These are phyloP conservation scores for Hymenoscyphus albidus DNA, from an alignment of 2,329 filamentous ascomycete genomes.

Conservation along the genomic window DNA sequence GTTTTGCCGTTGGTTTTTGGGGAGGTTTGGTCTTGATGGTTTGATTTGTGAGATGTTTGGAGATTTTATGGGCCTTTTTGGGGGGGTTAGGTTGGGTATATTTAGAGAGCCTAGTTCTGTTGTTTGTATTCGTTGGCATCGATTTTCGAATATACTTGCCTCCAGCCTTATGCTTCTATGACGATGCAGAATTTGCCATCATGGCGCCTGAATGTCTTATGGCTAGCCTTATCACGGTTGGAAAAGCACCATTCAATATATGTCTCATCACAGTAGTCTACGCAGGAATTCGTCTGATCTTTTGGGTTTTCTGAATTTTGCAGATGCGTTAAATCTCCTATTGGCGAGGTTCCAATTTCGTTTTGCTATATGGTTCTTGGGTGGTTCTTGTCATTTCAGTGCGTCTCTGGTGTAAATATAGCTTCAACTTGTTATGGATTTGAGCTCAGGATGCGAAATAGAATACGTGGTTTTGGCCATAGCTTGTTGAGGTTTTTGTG, in stretches of 20 bases:
- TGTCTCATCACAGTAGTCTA: constrained; percentile 12
- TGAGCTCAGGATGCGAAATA: neutral
- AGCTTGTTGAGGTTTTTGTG: neutral
- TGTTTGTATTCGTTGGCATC: too few relatives aligned
- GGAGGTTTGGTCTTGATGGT: neutral
- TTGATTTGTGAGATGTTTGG: too few relatives aligned
- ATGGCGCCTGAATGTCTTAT: neutral
- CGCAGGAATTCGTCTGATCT: constrained; percentile 8
- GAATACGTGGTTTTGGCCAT: neutral
- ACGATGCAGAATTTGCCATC: neutral
- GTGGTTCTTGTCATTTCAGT: neutral
- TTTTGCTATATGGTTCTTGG: neutral
- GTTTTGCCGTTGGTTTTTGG: neutral
- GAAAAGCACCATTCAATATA: neutral
- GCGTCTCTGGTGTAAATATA: neutral
- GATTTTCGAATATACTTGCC: too few relatives aligned
- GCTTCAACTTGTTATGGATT: neutral
- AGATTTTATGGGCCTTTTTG: neutral
- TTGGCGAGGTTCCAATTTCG: neutral
- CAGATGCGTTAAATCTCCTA: neutral
- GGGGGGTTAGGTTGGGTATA: neutral
- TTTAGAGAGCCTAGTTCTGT: neutral
- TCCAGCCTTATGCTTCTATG: neutral
- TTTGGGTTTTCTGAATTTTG: constrained; percentile 9
- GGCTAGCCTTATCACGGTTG: neutral